Base-by-base conservation (phyloP, 179 eudicot species). In the Beta macrorhiza region DNA sequence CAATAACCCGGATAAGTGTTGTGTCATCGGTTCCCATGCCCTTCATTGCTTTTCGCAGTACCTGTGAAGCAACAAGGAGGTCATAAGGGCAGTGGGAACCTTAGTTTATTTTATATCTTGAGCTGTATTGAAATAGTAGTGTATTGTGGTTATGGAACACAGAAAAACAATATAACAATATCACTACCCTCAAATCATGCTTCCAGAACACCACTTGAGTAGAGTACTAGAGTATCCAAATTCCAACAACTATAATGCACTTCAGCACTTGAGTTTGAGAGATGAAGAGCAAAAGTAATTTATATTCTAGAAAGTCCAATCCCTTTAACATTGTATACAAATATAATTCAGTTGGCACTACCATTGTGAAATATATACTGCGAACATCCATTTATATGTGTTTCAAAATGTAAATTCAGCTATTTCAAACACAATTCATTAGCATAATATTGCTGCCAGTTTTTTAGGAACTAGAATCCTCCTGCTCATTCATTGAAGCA, bases 1-100 rank as follows among this genome's bases (percentile, higher is more conserved):
- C 95, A 20, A 93, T 89, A 59, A 93, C 87, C 82, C 98, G 86
- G 13, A 83, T 75, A 8, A 75, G 78, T 37, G 93, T 88, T 8
- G 91, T 57, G 67, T 92, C 95, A 64, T 90, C 82, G 0, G 97
- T 93, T 83, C 98, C 98, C 85, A 95, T 8, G 65, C 98, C 98
- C 80, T 91, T 92, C 98, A 95, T 95, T 74, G 98, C 92, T 87
- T 84, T 90, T 71, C 80, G 90, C 73, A 95, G 81, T 72, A 83
- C 89, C 98, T 95, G 83, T 62, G 79, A 47, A 59, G 17, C 49
- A 75, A 19, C 61, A 75, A 65, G 22, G 44, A 29, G 42, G 69
- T 74, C 68, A 75, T 32, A 25, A 20, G 62, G 16, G 7, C n/a
- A 1, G 52, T 32, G 55, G 25, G 19, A 5, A 32, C 20, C 77